A percentile compares a stretch with the other conserved stretches of the same genome.
Conservation (phyloP, 1,284 basidiomycete species). For the Chondrostereum purpureum region DNA sequence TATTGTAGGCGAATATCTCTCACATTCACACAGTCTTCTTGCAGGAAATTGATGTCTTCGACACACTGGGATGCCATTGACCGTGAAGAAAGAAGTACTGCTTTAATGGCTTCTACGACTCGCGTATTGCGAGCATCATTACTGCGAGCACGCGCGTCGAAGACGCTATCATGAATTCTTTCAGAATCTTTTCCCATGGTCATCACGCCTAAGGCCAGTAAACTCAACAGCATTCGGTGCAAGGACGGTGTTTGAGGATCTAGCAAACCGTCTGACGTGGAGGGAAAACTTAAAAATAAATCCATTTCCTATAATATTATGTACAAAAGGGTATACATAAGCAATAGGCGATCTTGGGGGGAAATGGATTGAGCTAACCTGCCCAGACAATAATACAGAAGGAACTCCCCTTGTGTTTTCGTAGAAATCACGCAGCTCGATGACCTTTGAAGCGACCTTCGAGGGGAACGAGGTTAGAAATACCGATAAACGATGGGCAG, state of each 20-base stretch:
- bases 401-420: slow-evolving; percentile 22
- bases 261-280: slow-evolving; percentile 8
- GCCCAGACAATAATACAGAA: slow-evolving; percentile 26
- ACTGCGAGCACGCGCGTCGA: slow-evolving; percentile 3
- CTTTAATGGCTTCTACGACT: slow-evolving; percentile 14
- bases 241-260: neutral
- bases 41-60: neutral
- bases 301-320: slow-evolving; percentile 25
- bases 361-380: slow-evolving; percentile 31
- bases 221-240: slow-evolving; percentile 4
- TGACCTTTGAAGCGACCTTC: neutral
- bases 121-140: slow-evolving; percentile 15
- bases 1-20: neutral
- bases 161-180: slow-evolving; percentile 8
- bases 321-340: slow-evolving; percentile 4
- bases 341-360: slow-evolving; percentile 17
- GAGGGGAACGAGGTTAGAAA: neutral
- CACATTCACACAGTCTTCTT: neutral
- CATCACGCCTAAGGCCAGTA: slow-evolving; percentile 14
- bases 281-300: slow-evolving; percentile 24
- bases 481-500: neutral
- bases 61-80: neutral
- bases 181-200: slow-evolving; percentile 23
- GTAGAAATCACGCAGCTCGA: slow-evolving; percentile 21
- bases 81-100: slow-evolving; percentile 12